Evolutionary conservation across 1,139 yeast species (phyloP), one percentile per base, ranked within the genome.

Genomic region (Yamadazyma atmosphaerica): DNA sequence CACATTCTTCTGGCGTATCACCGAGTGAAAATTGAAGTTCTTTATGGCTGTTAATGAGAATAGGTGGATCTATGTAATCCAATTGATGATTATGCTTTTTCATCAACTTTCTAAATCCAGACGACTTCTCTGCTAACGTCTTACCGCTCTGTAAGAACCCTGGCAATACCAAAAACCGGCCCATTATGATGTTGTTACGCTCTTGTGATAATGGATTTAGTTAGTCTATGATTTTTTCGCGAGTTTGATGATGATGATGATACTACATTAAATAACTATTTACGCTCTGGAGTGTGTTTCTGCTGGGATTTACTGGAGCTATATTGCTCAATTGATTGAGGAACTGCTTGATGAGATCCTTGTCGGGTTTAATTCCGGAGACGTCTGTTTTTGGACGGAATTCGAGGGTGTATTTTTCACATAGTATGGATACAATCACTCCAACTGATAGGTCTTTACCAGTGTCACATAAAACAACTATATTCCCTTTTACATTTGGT

Each of bases 51-150:
- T 46, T 35, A 36, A 70, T 55, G 10, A 49, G 36, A 18, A 54
- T 52, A 8, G 67, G 66, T 2, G 75, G 75, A 44, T 63, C 68
- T 9, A 70, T 45, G 45, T 61, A 71, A 30, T 65, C 72, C 11
- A 69, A 47, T 32, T 65, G 54, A 37, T 57, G 77, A 32, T 81
- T 81, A 51, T 84, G 81, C 53, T 81, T 63, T 12, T 63, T 77
- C 46, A 89, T 65, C 3, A 82, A 70, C 53, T 86, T 85, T 41
- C 96, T 68, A 14, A 90, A 66, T 3, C 87, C 95, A 1, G 92
- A 78, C 0, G 95, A 79, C 57, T 88, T 88, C 45, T 80, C 83
- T 13, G 92, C 83, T 54, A 89, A 83, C 10, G 82, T 68, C 32
- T 79, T 72, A 5, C 87, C 96, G 49, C 79, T 84, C 65, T 88